These are phyloP conservation scores for Akanthomyces uredinophilus DNA, from an alignment of 2,329 filamentous ascomycete genomes.

Conservation along the genomic window DNA sequence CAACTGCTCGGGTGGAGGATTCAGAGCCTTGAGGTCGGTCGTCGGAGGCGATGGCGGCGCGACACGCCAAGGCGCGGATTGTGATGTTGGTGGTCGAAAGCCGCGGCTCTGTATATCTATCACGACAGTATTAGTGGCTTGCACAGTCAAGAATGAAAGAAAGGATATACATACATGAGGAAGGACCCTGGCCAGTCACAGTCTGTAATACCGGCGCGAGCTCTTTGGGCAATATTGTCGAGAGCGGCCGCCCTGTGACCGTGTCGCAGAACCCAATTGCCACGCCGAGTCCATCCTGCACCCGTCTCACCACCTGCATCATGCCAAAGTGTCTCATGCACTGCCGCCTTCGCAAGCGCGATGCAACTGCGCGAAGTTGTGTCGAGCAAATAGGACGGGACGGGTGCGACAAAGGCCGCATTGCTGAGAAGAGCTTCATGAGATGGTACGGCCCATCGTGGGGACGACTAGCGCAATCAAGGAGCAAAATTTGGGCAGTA, in stretches of 20 bases:
- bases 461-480: background rate
- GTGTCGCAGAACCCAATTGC: slow-evolving; percentile 13
- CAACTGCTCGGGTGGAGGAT: slow-evolving; percentile 41
- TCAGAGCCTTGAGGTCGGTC: slow-evolving; percentile 27
- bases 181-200: background rate
- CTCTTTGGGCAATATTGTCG: slow-evolving; percentile 12
- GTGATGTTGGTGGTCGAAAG: slow-evolving; percentile 6
- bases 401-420: slow-evolving; percentile 4
- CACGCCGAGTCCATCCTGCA: slow-evolving; percentile 12
- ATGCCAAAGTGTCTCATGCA: slow-evolving; percentile 6
- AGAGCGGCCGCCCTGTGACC: slow-evolving; percentile 9
- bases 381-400: background rate
- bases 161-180: background rate
- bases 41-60: slow-evolving; percentile 29
- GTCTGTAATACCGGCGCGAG: slow-evolving; percentile 11
- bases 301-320: slow-evolving; percentile 9
- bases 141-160: background rate
- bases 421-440: slow-evolving; percentile 10
- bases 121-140: background rate
- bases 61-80: slow-evolving; percentile 25
- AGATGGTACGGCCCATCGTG: slow-evolving; percentile 4
- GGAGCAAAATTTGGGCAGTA: background rate
- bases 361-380: background rate
- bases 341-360: background rate
- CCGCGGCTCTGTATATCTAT: slow-evolving; percentile 7